Conservation (phyloP, 1,139 yeast genomes). For the Blastobotrys serpentis region DNA sequence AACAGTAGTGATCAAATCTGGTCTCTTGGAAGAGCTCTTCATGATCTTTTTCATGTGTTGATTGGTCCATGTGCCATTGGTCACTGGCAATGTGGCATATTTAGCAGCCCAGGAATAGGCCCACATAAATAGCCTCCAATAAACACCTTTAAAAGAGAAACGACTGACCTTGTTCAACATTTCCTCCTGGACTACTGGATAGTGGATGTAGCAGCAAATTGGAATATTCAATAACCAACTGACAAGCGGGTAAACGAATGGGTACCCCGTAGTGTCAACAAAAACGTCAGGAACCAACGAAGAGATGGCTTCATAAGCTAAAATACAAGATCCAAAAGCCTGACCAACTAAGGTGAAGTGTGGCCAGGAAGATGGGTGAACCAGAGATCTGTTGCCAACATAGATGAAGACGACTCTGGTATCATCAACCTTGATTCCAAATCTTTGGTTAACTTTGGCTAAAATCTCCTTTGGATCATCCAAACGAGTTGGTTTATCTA, state of each 20-base stretch:
- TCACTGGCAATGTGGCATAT: slow-evolving; percentile 61
- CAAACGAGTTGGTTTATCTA: slow-evolving; percentile 30
- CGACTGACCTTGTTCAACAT: slow-evolving; percentile 50
- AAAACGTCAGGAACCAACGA: slow-evolving; percentile 83
- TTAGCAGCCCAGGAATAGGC: slow-evolving; percentile 65
- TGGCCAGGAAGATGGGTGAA: slow-evolving; percentile 75
- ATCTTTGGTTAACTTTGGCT: slow-evolving; percentile 57
- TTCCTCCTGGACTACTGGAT: slow-evolving; percentile 85
- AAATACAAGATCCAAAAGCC: slow-evolving; percentile 70
- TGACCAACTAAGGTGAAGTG: slow-evolving; percentile 82
- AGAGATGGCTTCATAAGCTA: slow-evolving; percentile 69
- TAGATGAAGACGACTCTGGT: slow-evolving; percentile 69
- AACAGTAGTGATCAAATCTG: slow-evolving; percentile 47
- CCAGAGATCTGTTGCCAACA: slow-evolving; percentile 58
- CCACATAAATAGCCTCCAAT: slow-evolving; percentile 69
- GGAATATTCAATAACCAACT: slow-evolving; percentile 62
- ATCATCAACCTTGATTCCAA: slow-evolving; percentile 56
- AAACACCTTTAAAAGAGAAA: slow-evolving; percentile 49
- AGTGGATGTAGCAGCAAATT: slow-evolving; percentile 83
- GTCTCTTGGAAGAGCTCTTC: slow-evolving; percentile 40
- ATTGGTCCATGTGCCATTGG: slow-evolving; percentile 91
- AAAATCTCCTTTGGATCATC: slow-evolving; percentile 49
- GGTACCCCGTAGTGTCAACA: slow-evolving; percentile 93
- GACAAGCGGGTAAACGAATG: slow-evolving; percentile 74
- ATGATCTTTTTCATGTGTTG: slow-evolving; percentile 68